These are phyloP conservation scores for Saccharomycopsis fodiens DNA, from an alignment of 805 yeast species.

Conservation along the genomic window DNA sequence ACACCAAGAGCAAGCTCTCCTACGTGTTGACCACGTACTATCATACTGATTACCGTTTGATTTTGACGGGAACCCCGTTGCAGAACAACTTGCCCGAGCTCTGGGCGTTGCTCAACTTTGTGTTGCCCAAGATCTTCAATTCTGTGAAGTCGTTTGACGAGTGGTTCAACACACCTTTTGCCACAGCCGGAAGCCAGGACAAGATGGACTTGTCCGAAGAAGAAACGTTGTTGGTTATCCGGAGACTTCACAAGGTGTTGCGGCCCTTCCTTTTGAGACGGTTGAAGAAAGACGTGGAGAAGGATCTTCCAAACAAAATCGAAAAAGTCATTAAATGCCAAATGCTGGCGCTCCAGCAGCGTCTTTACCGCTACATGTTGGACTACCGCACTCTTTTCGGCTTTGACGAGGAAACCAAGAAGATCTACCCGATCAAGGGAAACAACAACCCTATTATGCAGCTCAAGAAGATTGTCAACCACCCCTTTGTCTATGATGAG, in stretches of 20 bases:
- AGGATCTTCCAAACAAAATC: conserved; percentile 76
- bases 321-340: conserved; percentile 79
- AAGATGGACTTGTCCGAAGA: conserved; percentile 77
- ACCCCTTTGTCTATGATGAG: conserved; percentile 81
- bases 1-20: conserved; percentile 66
- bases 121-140: conserved; percentile 75
- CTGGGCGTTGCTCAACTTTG: conserved; percentile 80
- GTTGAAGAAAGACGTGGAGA: conserved; percentile 81
- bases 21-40: conserved; percentile 64
- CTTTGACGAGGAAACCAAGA: conserved; percentile 46
- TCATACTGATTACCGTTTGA: conserved; percentile 67
- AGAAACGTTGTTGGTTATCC: conserved; percentile 71
- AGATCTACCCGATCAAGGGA: conserved; percentile 56
- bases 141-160: conserved; percentile 83
- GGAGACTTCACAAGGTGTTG: conserved; percentile 80
- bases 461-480: conserved; percentile 76
- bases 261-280: conserved; percentile 81
- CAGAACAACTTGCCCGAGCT: conserved; percentile 80
- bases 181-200: conserved; percentile 77
- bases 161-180: conserved; percentile 87
- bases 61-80: conserved; percentile 82
- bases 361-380: conserved; percentile 71
- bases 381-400: conserved; percentile 61
- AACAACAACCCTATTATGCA: conserved; percentile 81
- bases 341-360: conserved; percentile 62